Conservation (phyloP, 495 filamentous ascomycete genomes). For the Neurospora africana region DNA sequence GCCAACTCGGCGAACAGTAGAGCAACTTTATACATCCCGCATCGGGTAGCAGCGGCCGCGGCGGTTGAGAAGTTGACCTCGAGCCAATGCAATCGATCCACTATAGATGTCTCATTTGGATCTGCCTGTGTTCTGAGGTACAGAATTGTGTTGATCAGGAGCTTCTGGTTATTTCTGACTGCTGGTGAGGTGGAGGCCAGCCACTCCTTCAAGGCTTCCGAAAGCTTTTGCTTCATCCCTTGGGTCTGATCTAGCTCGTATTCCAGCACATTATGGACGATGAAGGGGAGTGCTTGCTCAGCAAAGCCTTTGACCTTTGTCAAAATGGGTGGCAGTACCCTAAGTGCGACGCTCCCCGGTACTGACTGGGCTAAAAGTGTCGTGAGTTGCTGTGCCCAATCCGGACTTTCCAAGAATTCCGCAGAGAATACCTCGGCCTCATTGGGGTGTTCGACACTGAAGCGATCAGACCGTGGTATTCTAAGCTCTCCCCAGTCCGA, state of each 20-base stretch:
- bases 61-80: conserved; percentile 66
- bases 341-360: conserved; percentile 53
- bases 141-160: conserved; percentile 71
- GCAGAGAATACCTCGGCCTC: conserved; percentile 22
- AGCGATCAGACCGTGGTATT: conserved; percentile 35
- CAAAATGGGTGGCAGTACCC: conserved; percentile 52
- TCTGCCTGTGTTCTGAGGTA: conserved; percentile 76
- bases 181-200: conserved; percentile 29
- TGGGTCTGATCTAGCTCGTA: conserved; percentile 39
- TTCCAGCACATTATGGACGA: conserved; percentile 69
- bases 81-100: conserved; percentile 74
- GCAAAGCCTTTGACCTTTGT: conserved; percentile 54
- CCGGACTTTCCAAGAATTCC: conserved; percentile 22
- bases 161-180: conserved; percentile 37
- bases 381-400: conserved; percentile 58
- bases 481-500: conserved; percentile 41
- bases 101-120: conserved; percentile 63
- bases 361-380: conserved; percentile 51
- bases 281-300: conserved; percentile 60
- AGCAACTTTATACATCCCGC: conserved; percentile 79
- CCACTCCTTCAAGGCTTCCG: conserved; percentile 39
- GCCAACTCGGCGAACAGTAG: conserved; percentile 73
- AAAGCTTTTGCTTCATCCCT: conserved; percentile 37
- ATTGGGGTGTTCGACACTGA: conserved; percentile 6
- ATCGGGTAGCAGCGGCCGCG: conserved; percentile 65